Evolutionary conservation across 345 rosid species (phyloP), one percentile per base, ranked within the genome.

Genomic region (Brassica incana): DNA sequence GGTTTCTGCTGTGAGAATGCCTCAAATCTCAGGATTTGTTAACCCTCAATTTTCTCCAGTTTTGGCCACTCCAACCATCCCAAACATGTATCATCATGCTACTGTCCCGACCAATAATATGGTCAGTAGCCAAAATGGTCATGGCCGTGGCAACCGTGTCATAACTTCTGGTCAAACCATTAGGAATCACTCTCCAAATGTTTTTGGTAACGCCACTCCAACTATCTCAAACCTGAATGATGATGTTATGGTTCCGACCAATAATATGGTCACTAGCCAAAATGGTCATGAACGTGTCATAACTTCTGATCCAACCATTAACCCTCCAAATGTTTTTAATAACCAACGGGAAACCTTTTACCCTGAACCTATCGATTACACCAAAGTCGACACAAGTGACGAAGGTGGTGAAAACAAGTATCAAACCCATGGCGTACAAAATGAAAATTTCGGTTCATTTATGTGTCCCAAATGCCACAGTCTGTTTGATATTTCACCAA

Each of bases 391-490:
- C 33, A 29, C 20, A 64, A 32, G 23, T 30, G 65, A 60, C 3
- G 8, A 50, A 11, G 70, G 65, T 6, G 32, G 10, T 35, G 23
- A 35, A 65, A 29, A n/a, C 11, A n/a, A 9, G 5, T 71, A 18
- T 23, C n/a, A 2, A 61, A 64, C 69, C n/a, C 36, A 75, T 14
- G 65, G 29, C 33, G 8, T 50, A 20, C 71, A 35, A 3, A 33
- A 32, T 36, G 23, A 65, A 23, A 14, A 65, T 0, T 43, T 65
- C 5, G 36, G 36, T 4, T 2, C 65, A 52, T 75, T 20, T 74
- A 74, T 9, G 56, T 75, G 78, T 66, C 38, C 69, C 10, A 65
- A 52, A 11, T 75, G 78, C 52, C 25, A 52, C 15, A 4, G 52
- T 65, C 7, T 23, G 71, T 52, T 65, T 65, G 27, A 50, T 29